Evolutionary conservation across 148 eudicot genomes (phyloP).

Genomic region (Chenopodium album): DNA sequence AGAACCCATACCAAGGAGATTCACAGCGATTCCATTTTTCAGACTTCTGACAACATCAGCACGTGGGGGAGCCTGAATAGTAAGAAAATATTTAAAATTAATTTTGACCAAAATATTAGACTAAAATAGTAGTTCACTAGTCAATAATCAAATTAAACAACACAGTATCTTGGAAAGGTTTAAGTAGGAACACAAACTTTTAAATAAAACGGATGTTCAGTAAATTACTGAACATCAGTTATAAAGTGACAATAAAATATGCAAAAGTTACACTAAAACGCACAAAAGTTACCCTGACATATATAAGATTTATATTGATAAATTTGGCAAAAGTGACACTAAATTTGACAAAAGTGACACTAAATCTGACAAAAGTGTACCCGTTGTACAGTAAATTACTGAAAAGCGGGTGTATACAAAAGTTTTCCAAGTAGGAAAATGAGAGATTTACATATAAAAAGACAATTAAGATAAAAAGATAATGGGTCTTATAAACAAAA

Average conservation of each 20-base stretch:
- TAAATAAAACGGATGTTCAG: too few relatives aligned
- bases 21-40: slow-evolving; percentile 62
- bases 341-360: too few relatives aligned
- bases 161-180: neutral
- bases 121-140: neutral
- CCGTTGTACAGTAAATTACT: too few relatives aligned
- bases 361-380: too few relatives aligned
- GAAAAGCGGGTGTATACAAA: too few relatives aligned
- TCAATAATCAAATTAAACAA: neutral
- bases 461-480: neutral
- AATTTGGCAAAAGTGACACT: too few relatives aligned
- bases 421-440: neutral
- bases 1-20: slow-evolving; percentile 90
- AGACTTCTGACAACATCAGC: slow-evolving; percentile 82
- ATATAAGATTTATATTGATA: too few relatives aligned
- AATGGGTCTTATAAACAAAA: neutral
- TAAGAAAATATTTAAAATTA: neutral
- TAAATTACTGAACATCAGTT: too few relatives aligned
- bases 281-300: too few relatives aligned
- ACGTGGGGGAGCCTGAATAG: slow-evolving; percentile 91
- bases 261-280: too few relatives aligned
- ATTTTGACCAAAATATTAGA: neutral
- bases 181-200: neutral
- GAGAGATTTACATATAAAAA: neutral
- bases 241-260: too few relatives aligned